Percentiles rank a stretch among this genome's conserved stretches.
phyloP scores from a whole-genome alignment of 257 asterid genomes.

The Thymus quinquecostatus region DNA sequence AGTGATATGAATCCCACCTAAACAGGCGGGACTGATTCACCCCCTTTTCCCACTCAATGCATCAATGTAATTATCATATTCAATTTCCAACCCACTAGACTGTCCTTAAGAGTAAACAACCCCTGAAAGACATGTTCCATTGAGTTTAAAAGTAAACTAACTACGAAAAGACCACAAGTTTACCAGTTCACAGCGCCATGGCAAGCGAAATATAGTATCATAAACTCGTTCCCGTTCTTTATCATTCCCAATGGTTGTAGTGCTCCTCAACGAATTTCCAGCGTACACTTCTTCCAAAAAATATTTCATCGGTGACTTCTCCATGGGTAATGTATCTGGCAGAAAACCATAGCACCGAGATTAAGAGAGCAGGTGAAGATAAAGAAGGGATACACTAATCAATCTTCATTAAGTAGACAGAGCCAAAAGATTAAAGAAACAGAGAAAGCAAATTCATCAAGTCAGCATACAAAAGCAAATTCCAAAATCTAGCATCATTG shows the following conservation, averaged over 20 bases:
- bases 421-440: not conserved
- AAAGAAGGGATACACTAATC: not conserved
- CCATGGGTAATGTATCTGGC: conserved; percentile 62
- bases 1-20: not conserved
- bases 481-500: conserved; percentile 7
- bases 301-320: conserved; percentile 79
- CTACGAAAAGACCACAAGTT: conserved; percentile 30
- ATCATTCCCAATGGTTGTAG: conserved; percentile 77
- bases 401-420: conserved; percentile 13
- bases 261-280: conserved; percentile 86
- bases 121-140: conserved; percentile 6
- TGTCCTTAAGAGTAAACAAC: not conserved
- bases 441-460: not conserved
- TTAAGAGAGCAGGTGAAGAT: conserved; percentile 31
- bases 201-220: conserved; percentile 92
- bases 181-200: conserved; percentile 99
- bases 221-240: conserved; percentile 93
- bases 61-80: not conserved
- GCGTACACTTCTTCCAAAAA: conserved; percentile 88
- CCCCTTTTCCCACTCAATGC: not conserved
- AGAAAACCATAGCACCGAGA: conserved; percentile 28
- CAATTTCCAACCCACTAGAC: not conserved
- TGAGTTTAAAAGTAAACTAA: conserved; percentile 19
- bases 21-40: conserved; percentile 5
- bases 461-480: conserved; percentile 5